A percentile compares a stretch with the other conserved stretches of the same genome.
Evolutionary conservation across 1,139 yeast genomes (phyloP).

Genomic region (Pneumocystis wakefieldiae): DNA sequence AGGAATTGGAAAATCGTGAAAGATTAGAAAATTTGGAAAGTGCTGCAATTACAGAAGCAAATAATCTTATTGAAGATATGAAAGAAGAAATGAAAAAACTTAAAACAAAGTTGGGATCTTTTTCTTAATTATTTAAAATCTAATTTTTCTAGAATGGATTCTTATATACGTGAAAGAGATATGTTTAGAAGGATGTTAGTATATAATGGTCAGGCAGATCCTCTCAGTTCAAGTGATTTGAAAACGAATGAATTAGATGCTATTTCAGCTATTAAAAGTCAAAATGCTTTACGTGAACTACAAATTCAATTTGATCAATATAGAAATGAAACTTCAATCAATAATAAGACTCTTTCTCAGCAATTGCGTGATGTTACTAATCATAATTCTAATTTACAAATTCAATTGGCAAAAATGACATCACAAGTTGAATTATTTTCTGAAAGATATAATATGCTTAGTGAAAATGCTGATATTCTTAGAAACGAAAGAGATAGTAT

Average conservation of each 20-base stretch:
- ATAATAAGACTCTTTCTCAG: conserved; percentile 28
- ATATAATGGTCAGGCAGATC: conserved; percentile 23
- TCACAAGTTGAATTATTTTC: conserved; percentile 33
- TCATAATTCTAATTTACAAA: conserved; percentile 38
- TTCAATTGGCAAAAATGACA: conserved; percentile 33
- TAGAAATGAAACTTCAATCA: conserved; percentile 31
- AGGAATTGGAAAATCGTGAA: conserved; percentile 23
- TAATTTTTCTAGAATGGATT: conserved; percentile 20
- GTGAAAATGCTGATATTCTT: conserved; percentile 27
- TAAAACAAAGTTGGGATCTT: conserved; percentile 25
- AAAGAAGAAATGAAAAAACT: conserved; percentile 45
- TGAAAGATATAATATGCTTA: conserved; percentile 29
- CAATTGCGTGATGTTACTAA: conserved; percentile 28
- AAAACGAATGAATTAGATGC: conserved; percentile 18
- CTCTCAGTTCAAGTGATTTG: conserved; percentile 19
- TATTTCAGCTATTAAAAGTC: conserved; percentile 24
- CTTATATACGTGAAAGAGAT: conserved; percentile 51
- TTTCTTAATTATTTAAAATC: not conserved
- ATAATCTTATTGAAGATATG: conserved; percentile 53
- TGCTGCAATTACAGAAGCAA: conserved; percentile 57
- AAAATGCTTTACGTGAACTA: conserved; percentile 22
- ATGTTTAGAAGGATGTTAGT: conserved; percentile 36
- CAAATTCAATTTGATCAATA: conserved; percentile 26
- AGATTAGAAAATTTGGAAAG: conserved; percentile 37
- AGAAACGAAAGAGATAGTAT: conserved; percentile 35